A percentile compares a stretch with the other conserved stretches of the same genome.
These are phyloP conservation scores for Plenodomus tracheiphilus DNA, from an alignment of 2,329 filamentous ascomycete species.

Conservation along the genomic window DNA sequence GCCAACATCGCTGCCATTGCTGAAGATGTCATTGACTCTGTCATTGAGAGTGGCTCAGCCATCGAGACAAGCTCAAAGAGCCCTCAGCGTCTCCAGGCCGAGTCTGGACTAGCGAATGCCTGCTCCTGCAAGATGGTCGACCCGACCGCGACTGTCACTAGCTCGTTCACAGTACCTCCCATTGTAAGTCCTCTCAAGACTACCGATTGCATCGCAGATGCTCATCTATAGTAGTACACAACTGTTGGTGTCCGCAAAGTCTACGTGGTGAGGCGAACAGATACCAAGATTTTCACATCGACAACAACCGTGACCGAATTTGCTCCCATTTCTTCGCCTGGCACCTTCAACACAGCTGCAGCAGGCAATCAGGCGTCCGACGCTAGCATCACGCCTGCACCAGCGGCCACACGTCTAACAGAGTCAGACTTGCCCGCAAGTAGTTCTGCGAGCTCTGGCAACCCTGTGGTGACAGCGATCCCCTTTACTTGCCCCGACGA, in stretches of 20 bases:
- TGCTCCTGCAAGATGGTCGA: conserved; percentile 36
- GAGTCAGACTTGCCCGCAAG: background rate
- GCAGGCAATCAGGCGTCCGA: conserved; percentile 1
- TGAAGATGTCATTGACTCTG: conserved; percentile 23
- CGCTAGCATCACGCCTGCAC: background rate
- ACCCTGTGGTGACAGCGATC: conserved; percentile 23
- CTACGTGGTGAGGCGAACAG: conserved; percentile 9
- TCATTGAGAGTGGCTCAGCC: conserved; percentile 21
- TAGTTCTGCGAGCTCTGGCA: conserved; percentile 1
- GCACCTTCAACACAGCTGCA: background rate
- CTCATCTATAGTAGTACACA: conserved; percentile 9
- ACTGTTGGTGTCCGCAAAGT: conserved; percentile 22
- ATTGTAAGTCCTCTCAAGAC: conserved; percentile 22
- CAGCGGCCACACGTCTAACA: conserved; percentile 1
- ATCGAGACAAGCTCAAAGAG: conserved; percentile 10
- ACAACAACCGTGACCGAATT: conserved; percentile 9
- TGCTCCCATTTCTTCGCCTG: background rate
- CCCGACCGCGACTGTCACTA: conserved; percentile 34
- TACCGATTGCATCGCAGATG: background rate
- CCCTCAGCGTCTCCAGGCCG: conserved; percentile 17
- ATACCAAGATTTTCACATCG: conserved; percentile 13
- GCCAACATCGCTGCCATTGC: conserved; percentile 24
- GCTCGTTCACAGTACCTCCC: conserved; percentile 26
- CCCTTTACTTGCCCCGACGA: conserved; percentile 31
- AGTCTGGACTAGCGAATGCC: conserved; percentile 29